Evolutionary conservation across 169 alveolate genomes (phyloP), one percentile per base, ranked within the genome.

Genomic region (Plasmodium knowlesi): DNA sequence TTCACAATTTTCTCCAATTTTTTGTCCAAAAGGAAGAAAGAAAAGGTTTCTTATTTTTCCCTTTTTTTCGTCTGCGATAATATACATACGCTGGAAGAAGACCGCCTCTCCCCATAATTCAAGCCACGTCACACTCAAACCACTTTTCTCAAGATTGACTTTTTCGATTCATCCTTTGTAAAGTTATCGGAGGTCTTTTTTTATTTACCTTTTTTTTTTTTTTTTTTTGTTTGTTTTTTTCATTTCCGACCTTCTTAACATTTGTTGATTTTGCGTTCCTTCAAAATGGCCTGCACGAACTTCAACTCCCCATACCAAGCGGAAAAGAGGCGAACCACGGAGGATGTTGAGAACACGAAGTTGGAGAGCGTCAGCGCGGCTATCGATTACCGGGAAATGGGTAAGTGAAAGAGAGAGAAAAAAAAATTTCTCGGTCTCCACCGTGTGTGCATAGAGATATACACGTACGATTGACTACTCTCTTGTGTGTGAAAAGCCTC

Each of bases 231-330:
- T 46, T 57, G 74, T 76, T 71, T 50, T 50, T 83, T 50, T 82
- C 84, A 28, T 73, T 74, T 19, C 61, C 84, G 53, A 28, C 41
- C 70, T 39, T 57, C 37, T 57, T 25, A 76, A 61, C 54, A 67
- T 34, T 81, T 92, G 19, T n/a, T 70, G 8, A 50, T 34, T 71
- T n/a, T 54, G 5, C 67, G 41, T 41, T 12, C 61, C 54, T 81
- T 22, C 70, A 80, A 67, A 57, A 67, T 86, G 93, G 71, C 88
- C 39, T 93, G 93, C 72, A 92, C 94, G 12, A 76, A 71, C 50
- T 96, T 94, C 78, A 84, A 93, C 72, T 96, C 96, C 37, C 97
- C 96, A 1, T 92, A 92, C 34, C 94, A 94, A 54, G 94, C 94
- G 41, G 96, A 94, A 71, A 96, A 94, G 76, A 73, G 97, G 73